A percentile compares a stretch with the other conserved stretches of the same genome.
These are phyloP conservation scores for Rhododendron williamsianum DNA, from an alignment of 148 eudicot genomes.

Conservation along the genomic window DNA sequence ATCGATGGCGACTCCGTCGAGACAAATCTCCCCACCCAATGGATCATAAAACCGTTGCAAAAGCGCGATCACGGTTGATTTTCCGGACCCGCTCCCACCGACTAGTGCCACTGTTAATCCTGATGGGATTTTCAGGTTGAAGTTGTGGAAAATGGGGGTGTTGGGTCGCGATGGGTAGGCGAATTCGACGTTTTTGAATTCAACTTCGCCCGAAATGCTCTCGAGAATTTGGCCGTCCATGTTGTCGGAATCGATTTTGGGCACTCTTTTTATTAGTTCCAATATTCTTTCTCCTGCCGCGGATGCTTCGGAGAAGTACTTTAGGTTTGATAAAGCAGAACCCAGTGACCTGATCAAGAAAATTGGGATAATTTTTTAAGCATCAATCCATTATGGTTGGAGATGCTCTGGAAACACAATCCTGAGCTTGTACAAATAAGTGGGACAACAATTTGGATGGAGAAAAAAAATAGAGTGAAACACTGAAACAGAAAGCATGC, in stretches of 20 bases:
- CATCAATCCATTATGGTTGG: neutral
- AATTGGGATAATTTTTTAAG: neutral
- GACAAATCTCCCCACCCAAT: conserved; percentile 53
- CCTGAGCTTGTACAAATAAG: too few relatives aligned
- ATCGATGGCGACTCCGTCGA: conserved; percentile 66
- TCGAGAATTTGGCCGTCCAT: conserved; percentile 50
- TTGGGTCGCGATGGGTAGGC: conserved; percentile 87
- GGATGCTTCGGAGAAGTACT: conserved; percentile 64
- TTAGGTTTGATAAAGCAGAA: conserved; percentile 55
- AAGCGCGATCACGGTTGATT: conserved; percentile 63
- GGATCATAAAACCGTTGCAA: conserved; percentile 87
- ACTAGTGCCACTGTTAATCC: conserved; percentile 75
- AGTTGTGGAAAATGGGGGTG: conserved; percentile 43
- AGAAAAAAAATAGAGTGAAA: too few relatives aligned
- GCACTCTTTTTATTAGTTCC: conserved; percentile 59
- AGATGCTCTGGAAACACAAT: too few relatives aligned
- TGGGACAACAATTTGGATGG: too few relatives aligned
- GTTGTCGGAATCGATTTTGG: conserved; percentile 67
- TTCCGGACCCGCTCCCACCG: conserved; percentile 85
- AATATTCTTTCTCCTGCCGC: conserved; percentile 58
- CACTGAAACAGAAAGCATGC: too few relatives aligned
- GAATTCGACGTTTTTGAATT: conserved; percentile 59
- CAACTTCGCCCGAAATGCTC: conserved; percentile 51
- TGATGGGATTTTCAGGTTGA: conserved; percentile 52
- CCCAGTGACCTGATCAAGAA: conserved; percentile 46